Conservation (phyloP, 257 asterid genomes). For the Oldenlandia corymbosa region DNA sequence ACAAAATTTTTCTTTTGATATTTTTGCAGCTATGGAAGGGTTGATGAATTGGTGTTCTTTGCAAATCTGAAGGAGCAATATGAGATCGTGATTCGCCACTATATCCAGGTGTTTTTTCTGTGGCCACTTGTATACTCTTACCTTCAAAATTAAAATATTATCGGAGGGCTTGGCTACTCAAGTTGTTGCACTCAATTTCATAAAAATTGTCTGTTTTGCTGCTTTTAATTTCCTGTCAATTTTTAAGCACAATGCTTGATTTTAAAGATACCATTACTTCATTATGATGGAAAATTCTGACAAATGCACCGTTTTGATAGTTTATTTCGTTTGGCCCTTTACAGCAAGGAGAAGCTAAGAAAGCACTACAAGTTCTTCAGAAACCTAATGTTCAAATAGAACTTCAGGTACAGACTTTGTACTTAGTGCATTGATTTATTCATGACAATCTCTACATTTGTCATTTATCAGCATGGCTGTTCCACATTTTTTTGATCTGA, state of each 20-base stretch:
- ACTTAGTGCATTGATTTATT: constrained; percentile 7
- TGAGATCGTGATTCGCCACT: constrained; percentile 89
- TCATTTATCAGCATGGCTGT: constrained; percentile 13
- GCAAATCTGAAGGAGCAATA: constrained; percentile 92
- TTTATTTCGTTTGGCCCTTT: constrained; percentile 18
- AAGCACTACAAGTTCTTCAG: constrained; percentile 94
- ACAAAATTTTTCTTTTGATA: constrained; percentile 23
- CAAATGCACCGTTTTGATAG: constrained; percentile 1
- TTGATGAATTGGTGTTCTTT: constrained; percentile 94
- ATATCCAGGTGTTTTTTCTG: constrained; percentile 72
- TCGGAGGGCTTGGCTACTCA: background rate
- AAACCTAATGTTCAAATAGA: constrained; percentile 81
- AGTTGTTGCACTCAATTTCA: background rate
- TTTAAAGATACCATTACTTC: too few relatives aligned
- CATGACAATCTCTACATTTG: constrained; percentile 11
- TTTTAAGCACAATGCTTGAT: background rate
- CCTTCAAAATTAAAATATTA: background rate
- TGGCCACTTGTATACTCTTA: constrained; percentile 3
- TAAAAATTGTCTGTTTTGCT: too few relatives aligned
- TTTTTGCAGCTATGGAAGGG: constrained; percentile 88
- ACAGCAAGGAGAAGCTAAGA: constrained; percentile 96
- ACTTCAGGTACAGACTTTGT: constrained; percentile 62
- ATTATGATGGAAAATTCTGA: background rate
- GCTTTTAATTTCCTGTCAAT: too few relatives aligned
- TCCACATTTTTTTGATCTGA: background rate